Percentiles rank a stretch among this genome's conserved stretches.
Conservation (phyloP, 495 filamentous ascomycete species). For the Penicillium antarcticum region DNA sequence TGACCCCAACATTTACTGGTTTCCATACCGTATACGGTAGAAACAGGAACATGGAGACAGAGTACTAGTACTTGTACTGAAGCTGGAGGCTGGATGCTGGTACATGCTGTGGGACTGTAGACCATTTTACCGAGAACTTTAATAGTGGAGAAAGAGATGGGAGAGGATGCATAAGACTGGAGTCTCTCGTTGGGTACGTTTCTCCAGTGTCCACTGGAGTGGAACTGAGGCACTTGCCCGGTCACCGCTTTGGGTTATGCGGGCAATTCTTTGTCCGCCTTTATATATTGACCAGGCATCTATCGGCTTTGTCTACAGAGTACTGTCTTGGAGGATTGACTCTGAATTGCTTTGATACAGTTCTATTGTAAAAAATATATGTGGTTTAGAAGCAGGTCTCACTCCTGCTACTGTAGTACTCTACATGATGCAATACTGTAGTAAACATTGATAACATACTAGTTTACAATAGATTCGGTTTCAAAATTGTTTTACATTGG, state of each 20-base stretch:
- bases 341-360: no score
- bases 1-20: background rate
- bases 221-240: background rate
- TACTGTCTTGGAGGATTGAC: no score
- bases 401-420: no score
- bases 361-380: no score
- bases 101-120: no score
- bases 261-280: background rate
- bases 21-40: background rate
- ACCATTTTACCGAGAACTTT: slow-evolving; percentile 8
- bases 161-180: slow-evolving; percentile 2
- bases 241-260: background rate
- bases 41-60: background rate
- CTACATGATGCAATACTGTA: no score
- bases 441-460: no score
- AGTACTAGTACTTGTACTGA: no score
- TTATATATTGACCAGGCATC: background rate
- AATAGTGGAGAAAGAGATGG: slow-evolving; percentile 3
- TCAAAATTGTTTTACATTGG: slow-evolving; percentile 45
- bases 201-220: background rate
- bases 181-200: background rate
- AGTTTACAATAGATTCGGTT: slow-evolving; percentile 2
- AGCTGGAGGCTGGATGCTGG: no score
- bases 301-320: no score
- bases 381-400: no score